Conservation (phyloP, 2,329 filamentous ascomycete species). For the Venturia pyrina region DNA sequence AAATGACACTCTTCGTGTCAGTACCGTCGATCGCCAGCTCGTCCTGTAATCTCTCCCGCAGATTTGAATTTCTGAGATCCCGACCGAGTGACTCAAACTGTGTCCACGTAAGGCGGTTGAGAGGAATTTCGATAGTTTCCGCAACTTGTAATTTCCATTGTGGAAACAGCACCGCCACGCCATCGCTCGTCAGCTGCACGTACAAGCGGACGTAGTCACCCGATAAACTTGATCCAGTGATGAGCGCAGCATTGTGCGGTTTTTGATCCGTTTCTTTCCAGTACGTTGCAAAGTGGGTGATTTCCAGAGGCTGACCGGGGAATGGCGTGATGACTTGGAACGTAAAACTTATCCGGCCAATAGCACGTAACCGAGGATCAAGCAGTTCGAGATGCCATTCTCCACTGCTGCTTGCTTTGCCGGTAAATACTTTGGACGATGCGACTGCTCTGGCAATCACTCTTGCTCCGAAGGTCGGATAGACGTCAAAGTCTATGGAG, state of each 20-base stretch:
- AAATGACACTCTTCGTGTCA: slow-evolving; percentile 49
- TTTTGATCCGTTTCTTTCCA: slow-evolving; percentile 72
- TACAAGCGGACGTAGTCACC: slow-evolving; percentile 92
- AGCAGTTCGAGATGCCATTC: slow-evolving; percentile 82
- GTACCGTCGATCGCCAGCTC: slow-evolving; percentile 15
- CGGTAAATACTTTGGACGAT: slow-evolving; percentile 75
- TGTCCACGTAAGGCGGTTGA: slow-evolving; percentile 65
- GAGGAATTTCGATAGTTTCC: slow-evolving; percentile 62
- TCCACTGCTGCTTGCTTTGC: slow-evolving; percentile 63
- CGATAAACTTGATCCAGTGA: slow-evolving; percentile 89
- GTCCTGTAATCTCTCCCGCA: background rate
- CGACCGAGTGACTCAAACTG: slow-evolving; percentile 51
- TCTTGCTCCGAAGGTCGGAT: slow-evolving; percentile 93
- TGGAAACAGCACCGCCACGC: slow-evolving; percentile 78
- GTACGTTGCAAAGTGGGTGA: slow-evolving; percentile 96
- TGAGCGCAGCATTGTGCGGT: slow-evolving; percentile 53
- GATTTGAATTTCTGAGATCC: slow-evolving; percentile 19
- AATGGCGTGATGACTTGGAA: slow-evolving; percentile 97
- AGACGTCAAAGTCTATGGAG: slow-evolving; percentile 93
- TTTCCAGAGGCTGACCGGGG: slow-evolving; percentile 81
- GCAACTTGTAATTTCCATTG: slow-evolving; percentile 69
- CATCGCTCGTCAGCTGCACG: slow-evolving; percentile 84
- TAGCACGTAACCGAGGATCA: slow-evolving; percentile 80
- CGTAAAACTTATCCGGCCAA: slow-evolving; percentile 88
- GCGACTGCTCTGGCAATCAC: slow-evolving; percentile 94